Percentiles rank a stretch among this genome's conserved stretches.
Evolutionary conservation across 2,329 filamentous ascomycete genomes (phyloP).

Genomic region (Boeremia lycopersici): DNA sequence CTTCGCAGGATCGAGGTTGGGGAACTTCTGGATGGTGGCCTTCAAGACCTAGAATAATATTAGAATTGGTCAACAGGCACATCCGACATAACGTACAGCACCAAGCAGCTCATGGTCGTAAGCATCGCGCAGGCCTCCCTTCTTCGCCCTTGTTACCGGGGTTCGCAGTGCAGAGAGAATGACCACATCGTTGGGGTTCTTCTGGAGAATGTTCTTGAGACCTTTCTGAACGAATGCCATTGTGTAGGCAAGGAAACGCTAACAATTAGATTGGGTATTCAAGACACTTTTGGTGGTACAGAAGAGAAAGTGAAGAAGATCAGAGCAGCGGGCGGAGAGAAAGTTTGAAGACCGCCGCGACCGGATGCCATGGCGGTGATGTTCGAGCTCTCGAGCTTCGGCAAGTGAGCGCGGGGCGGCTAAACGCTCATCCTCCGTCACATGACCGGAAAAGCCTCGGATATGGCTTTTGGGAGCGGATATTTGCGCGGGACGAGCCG

Average conservation of each 20-base stretch:
- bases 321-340: conserved; percentile 11
- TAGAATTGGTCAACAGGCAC: background rate
- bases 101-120: conserved; percentile 89
- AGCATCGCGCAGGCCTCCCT: conserved; percentile 82
- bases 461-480: conserved; percentile 4
- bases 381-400: conserved; percentile 39
- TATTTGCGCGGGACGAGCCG: conserved; percentile 8
- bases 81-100: conserved; percentile 49
- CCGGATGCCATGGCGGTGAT: conserved; percentile 27
- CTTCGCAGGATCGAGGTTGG: conserved; percentile 70
- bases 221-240: conserved; percentile 63
- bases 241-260: conserved; percentile 21
- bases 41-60: conserved; percentile 54
- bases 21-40: conserved; percentile 74
- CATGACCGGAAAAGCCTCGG: conserved; percentile 24
- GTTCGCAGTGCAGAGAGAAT: conserved; percentile 91
- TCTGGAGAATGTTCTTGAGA: conserved; percentile 76
- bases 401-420: conserved; percentile 42
- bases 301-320: conserved; percentile 12
- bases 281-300: conserved; percentile 8
- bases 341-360: conserved; percentile 17
- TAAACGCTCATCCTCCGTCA: conserved; percentile 19
- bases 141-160: conserved; percentile 81
- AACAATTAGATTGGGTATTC: conserved; percentile 3
- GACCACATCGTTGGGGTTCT: conserved; percentile 80